These are phyloP conservation scores for Teratosphaeria viscida DNA, from an alignment of 2,329 filamentous ascomycete species.

Conservation along the genomic window DNA sequence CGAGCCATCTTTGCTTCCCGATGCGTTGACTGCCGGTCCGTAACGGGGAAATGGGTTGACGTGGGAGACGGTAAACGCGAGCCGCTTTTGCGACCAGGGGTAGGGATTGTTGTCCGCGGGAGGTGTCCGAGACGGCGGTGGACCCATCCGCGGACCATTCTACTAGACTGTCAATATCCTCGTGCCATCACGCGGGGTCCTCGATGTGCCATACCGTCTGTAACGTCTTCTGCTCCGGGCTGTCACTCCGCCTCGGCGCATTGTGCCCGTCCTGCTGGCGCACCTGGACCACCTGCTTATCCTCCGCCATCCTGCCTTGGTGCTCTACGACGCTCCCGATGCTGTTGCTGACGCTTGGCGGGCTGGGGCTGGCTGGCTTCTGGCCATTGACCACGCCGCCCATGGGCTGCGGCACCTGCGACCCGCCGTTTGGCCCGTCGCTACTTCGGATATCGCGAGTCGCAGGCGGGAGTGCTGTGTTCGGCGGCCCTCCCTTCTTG, in stretches of 20 bases:
- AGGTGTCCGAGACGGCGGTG: slow-evolving; percentile 30
- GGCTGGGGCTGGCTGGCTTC: slow-evolving; percentile 38
- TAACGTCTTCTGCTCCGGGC: slow-evolving; percentile 50
- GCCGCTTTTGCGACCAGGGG: slow-evolving; percentile 83
- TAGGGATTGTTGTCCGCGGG: slow-evolving; percentile 69
- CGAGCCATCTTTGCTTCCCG: slow-evolving; percentile 90
- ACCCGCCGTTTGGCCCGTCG: slow-evolving; percentile 33
- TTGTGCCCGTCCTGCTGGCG: not conserved
- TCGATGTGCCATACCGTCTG: slow-evolving; percentile 5
- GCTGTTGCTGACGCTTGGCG: slow-evolving; percentile 54
- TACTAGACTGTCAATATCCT: not conserved
- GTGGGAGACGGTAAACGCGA: slow-evolving; percentile 75
- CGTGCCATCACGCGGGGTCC: not conserved
- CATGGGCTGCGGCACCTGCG: slow-evolving; percentile 31
- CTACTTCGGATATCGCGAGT: slow-evolving; percentile 47
- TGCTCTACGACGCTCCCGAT: slow-evolving; percentile 7
- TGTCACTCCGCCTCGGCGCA: slow-evolving; percentile 34
- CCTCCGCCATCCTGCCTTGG: slow-evolving; percentile 2
- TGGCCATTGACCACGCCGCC: slow-evolving; percentile 32
- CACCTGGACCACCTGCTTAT: not conserved
- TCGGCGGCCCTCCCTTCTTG: slow-evolving; percentile 4
- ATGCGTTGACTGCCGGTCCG: slow-evolving; percentile 87
- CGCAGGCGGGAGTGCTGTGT: slow-evolving; percentile 40
- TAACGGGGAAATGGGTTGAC: slow-evolving; percentile 90
- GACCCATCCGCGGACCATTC: slow-evolving; percentile 16